phyloP scores from a whole-genome alignment of 257 asterid species.

The Linderniella brevidens region DNA sequence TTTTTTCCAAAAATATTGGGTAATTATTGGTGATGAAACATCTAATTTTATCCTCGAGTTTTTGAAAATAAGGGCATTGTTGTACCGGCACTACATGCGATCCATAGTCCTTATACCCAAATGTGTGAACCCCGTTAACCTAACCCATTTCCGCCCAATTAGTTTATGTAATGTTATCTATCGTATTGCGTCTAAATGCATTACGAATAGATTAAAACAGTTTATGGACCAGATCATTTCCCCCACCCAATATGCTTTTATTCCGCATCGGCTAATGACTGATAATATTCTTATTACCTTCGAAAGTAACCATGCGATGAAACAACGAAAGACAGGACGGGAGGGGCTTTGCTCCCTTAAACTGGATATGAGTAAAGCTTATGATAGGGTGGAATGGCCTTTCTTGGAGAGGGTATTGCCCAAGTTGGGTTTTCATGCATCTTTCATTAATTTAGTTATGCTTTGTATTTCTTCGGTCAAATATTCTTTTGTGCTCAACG shows the following conservation, averaged over 20 bases:
- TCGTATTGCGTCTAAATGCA: not conserved
- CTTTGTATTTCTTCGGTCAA: not conserved
- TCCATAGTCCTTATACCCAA: not conserved
- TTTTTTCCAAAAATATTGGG: not conserved
- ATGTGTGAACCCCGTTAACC: not conserved
- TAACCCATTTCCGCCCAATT: not conserved
- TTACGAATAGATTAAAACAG: not conserved
- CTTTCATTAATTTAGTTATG: not conserved
- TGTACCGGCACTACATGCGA: not conserved
- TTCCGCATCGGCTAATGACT: not conserved
- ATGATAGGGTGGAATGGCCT: not conserved
- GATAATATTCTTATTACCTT: not conserved
- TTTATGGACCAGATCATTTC: not conserved
- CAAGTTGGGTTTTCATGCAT: not conserved
- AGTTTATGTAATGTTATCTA: not conserved
- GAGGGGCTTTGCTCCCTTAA: not conserved
- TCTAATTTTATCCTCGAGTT: not conserved
- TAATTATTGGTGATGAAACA: not conserved
- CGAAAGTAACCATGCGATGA: not conserved
- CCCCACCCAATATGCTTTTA: not conserved
- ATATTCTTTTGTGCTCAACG: not conserved
- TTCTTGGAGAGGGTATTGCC: not conserved
- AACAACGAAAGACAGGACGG: not conserved
- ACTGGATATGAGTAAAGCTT: constrained; percentile 1
- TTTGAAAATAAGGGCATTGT: not conserved